phyloP scores from a whole-genome alignment of 805 yeast species.

The Cyberlindnera samutprakarnensis region DNA sequence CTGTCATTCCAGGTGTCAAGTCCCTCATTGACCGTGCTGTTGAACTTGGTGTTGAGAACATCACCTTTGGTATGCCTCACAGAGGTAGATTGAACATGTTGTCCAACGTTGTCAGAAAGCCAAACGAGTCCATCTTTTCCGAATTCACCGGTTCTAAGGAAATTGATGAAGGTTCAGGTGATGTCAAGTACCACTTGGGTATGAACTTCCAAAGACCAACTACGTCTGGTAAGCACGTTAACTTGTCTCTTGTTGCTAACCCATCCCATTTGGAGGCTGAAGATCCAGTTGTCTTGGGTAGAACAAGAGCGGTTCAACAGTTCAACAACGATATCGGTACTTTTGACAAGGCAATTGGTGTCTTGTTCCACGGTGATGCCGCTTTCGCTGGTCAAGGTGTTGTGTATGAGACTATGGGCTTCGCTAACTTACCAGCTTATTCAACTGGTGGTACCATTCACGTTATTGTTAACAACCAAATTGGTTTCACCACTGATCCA shows the following conservation, averaged over 20 bases:
- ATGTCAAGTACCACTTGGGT: conserved; percentile 98
- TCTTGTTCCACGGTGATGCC: conserved; percentile 97
- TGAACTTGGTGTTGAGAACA: conserved; percentile 87
- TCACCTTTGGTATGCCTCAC: conserved; percentile 99
- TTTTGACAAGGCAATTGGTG: conserved; percentile 82
- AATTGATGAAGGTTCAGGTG: conserved; percentile 96
- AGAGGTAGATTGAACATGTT: conserved; percentile 98
- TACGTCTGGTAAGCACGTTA: conserved; percentile 93
- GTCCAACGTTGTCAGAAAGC: conserved; percentile 97
- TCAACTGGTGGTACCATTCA: conserved; percentile 98
- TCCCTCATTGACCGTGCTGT: conserved; percentile 91
- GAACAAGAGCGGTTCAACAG: conserved; percentile 93
- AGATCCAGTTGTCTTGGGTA: conserved; percentile 97
- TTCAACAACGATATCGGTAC: conserved; percentile 81
- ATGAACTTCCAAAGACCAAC: conserved; percentile 99
- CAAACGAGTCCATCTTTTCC: conserved; percentile 94
- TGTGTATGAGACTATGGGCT: conserved; percentile 97
- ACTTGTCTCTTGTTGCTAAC: conserved; percentile 93
- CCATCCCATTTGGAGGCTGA: conserved; percentile 99
- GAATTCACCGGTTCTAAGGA: conserved; percentile 91
- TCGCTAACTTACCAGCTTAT: conserved; percentile 86
- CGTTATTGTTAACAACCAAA: conserved; percentile 94
- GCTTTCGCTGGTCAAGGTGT: conserved; percentile 99
- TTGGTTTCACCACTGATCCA: conserved; percentile 99
- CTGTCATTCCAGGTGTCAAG: conserved; percentile 95